Evolutionary conservation across 176 grass and related monocot genomes (phyloP).

Genomic region (Chrysopogon serrulatus): DNA sequence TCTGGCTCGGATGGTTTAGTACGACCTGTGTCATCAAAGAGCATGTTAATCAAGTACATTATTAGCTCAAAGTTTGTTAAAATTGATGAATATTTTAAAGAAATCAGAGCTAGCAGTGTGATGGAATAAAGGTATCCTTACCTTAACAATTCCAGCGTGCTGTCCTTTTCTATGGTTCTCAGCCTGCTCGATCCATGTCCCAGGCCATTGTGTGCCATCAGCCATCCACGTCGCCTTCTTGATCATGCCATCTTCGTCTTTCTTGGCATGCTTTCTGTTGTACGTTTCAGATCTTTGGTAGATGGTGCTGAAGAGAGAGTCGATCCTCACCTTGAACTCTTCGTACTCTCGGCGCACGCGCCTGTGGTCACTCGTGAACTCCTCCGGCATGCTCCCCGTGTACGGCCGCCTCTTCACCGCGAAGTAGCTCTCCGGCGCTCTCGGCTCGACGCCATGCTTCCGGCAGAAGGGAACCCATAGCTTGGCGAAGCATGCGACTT

Average conservation of each 20-base stretch:
- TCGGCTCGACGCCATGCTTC: conserved; percentile 35
- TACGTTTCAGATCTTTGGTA: conserved; percentile 29
- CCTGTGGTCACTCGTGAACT: conserved; percentile 33
- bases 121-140: neutral
- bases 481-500: conserved; percentile 20
- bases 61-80: neutral
- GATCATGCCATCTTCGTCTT: neutral
- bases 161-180: conserved; percentile 41
- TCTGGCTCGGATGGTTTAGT: conserved; percentile 3
- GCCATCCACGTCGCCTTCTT: conserved; percentile 40
- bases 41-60: neutral
- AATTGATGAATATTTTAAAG: neutral
- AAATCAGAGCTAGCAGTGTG: neutral
- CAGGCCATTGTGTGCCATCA: conserved; percentile 44
- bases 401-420: neutral
- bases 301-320: conserved; percentile 23
- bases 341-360: conserved; percentile 35
- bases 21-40: conserved; percentile 18
- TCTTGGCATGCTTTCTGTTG: neutral
- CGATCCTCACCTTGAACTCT: conserved; percentile 47
- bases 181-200: conserved; percentile 30
- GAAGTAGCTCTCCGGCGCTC: conserved; percentile 42
- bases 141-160: conserved; percentile 35
- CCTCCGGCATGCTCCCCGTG: neutral
- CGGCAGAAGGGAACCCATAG: conserved; percentile 42